Percentiles rank a stretch among this genome's conserved stretches.
phyloP scores from a whole-genome alignment of 306 rosid genomes.

The Acacia melanoxylon region DNA sequence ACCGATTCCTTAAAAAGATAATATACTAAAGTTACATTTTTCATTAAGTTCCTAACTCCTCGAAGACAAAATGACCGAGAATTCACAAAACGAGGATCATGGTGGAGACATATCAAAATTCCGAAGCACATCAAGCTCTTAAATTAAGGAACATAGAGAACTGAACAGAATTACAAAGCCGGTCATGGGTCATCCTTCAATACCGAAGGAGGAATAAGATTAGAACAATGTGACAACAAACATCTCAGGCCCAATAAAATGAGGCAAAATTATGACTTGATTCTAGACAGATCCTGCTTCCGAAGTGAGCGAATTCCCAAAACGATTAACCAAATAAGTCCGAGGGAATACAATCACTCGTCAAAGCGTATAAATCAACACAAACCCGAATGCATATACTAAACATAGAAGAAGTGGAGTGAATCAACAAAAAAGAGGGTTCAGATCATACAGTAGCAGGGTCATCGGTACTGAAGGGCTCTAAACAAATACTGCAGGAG shows the following conservation, averaged over 20 bases:
- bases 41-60: neutral
- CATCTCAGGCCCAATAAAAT: neutral
- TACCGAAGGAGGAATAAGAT: neutral
- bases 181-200: neutral
- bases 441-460: constrained; percentile 68
- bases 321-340: neutral
- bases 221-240: neutral
- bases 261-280: neutral
- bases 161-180: constrained; percentile 16
- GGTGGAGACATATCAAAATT: neutral
- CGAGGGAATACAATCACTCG: neutral
- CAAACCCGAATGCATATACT: constrained; percentile 26
- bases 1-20: constrained; percentile 1
- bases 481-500: constrained; percentile 85
- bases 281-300: neutral
- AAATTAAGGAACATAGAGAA: neutral
- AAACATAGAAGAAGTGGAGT: neutral
- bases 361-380: constrained; percentile 16
- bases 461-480: constrained; percentile 63
- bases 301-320: constrained; percentile 3
- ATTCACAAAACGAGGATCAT: neutral
- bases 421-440: neutral
- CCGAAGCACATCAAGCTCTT: neutral
- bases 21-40: neutral
- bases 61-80: neutral